These are phyloP conservation scores for Candida xiaguanensis DNA, from an alignment of 805 yeast species.

Conservation along the genomic window DNA sequence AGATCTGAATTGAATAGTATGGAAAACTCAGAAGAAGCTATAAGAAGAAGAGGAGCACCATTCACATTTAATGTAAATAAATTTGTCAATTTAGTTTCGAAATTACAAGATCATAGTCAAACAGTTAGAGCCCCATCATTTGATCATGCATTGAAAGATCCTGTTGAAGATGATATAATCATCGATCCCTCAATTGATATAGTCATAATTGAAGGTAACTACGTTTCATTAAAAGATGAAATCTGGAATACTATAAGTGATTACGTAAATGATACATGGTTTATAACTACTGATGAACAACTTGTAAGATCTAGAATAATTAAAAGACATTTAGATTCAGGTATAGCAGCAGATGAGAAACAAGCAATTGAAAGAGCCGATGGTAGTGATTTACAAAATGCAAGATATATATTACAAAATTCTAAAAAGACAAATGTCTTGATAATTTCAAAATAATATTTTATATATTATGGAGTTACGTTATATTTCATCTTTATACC, in stretches of 20 bases:
- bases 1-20: slow-evolving; percentile 33
- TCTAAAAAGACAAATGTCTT: slow-evolving; percentile 16
- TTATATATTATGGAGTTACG: slow-evolving; percentile 53
- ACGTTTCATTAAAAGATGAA: slow-evolving; percentile 54
- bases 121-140: slow-evolving; percentile 56
- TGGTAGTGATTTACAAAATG: slow-evolving; percentile 64
- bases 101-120: slow-evolving; percentile 13
- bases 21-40: slow-evolving; percentile 54
- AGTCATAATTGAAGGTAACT: slow-evolving; percentile 73
- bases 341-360: slow-evolving; percentile 43
- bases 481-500: slow-evolving; percentile 91
- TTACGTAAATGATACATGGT: slow-evolving; percentile 45
- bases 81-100: slow-evolving; percentile 22
- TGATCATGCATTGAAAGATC: slow-evolving; percentile 73
- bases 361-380: slow-evolving; percentile 52
- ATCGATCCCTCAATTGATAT: slow-evolving; percentile 48
- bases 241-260: slow-evolving; percentile 54
- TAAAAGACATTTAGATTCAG: slow-evolving; percentile 60
- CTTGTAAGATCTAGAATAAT: slow-evolving; percentile 58
- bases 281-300: slow-evolving; percentile 44
- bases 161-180: slow-evolving; percentile 49
- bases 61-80: slow-evolving; percentile 68
- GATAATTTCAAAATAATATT: slow-evolving; percentile 10
- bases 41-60: slow-evolving; percentile 76
- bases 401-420: slow-evolving; percentile 31